Evolutionary conservation across 352 stramenopile species (phyloP).

Genomic region (Pseudoperonospora humuli): DNA sequence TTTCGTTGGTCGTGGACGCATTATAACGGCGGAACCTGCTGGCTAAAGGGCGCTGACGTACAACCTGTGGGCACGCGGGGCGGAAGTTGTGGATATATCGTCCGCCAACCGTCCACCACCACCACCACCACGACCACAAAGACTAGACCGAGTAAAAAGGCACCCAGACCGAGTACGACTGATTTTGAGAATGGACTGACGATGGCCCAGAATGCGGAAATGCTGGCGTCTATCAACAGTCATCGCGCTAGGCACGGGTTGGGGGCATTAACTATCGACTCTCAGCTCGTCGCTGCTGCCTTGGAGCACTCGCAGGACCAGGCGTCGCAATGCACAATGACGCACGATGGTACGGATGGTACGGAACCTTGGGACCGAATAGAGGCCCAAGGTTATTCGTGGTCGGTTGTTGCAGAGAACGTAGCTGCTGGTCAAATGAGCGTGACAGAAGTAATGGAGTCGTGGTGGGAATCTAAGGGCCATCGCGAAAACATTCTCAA

Average conservation of each 20-base stretch:
- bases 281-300: slow-evolving; percentile 26
- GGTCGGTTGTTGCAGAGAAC: slow-evolving; percentile 32
- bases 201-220: slow-evolving; percentile 27
- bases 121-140: too few relatives aligned
- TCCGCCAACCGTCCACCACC: too few relatives aligned
- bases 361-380: slow-evolving; percentile 28
- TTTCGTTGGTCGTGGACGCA: slow-evolving; percentile 35
- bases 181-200: too few relatives aligned
- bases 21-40: slow-evolving; percentile 29
- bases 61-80: slow-evolving; percentile 32
- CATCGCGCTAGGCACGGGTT: slow-evolving; percentile 33
- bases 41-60: slow-evolving; percentile 35
- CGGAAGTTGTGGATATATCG: too few relatives aligned
- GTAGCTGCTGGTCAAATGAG: slow-evolving; percentile 36
- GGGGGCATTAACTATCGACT: slow-evolving; percentile 28
- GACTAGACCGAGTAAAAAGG: too few relatives aligned
- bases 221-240: slow-evolving; percentile 39
- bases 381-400: slow-evolving; percentile 27
- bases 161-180: too few relatives aligned
- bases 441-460: slow-evolving; percentile 34
- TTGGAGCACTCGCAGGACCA: slow-evolving; percentile 36
- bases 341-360: slow-evolving; percentile 29
- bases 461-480: slow-evolving; percentile 42
- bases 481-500: slow-evolving; percentile 39
- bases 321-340: slow-evolving; percentile 34